phyloP scores from a whole-genome alignment of 352 stramenopile genomes.

The Globisporangium barbulae region DNA sequence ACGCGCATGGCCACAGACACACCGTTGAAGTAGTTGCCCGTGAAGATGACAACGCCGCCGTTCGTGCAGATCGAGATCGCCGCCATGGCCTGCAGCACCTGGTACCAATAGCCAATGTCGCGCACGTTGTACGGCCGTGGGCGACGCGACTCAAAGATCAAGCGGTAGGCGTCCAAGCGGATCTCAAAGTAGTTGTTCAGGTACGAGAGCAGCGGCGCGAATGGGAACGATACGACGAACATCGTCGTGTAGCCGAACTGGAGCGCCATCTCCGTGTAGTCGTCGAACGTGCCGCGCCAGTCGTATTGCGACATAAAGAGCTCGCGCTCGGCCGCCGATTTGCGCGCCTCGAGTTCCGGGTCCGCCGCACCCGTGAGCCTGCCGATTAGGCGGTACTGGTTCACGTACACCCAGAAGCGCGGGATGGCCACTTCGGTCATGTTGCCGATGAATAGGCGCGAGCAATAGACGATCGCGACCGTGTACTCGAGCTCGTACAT shows the following conservation, averaged over 20 bases:
- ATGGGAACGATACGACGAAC: slow-evolving; percentile 92
- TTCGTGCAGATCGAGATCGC: slow-evolving; percentile 93
- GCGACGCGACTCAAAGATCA: slow-evolving; percentile 78
- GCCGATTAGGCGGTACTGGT: slow-evolving; percentile 59
- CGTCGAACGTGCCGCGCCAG: slow-evolving; percentile 86
- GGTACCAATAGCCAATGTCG: slow-evolving; percentile 92
- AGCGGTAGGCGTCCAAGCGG: slow-evolving; percentile 84
- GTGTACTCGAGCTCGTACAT: slow-evolving; percentile 89
- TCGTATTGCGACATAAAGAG: slow-evolving; percentile 82
- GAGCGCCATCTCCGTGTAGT: slow-evolving; percentile 93
- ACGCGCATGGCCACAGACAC: slow-evolving; percentile 48
- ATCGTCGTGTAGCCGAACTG: slow-evolving; percentile 88
- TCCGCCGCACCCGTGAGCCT: slow-evolving; percentile 37
- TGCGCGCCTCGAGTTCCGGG: slow-evolving; percentile 12
- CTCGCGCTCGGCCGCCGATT: slow-evolving; percentile 61
- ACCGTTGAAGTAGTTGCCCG: slow-evolving; percentile 73
- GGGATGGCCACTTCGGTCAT: slow-evolving; percentile 74
- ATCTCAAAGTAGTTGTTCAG: slow-evolving; percentile 94
- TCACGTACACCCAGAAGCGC: slow-evolving; percentile 70
- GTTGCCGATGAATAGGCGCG: slow-evolving; percentile 80
- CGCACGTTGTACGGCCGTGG: slow-evolving; percentile 77
- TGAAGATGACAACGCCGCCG: slow-evolving; percentile 91
- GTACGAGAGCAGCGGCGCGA: slow-evolving; percentile 90
- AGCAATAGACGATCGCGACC: slow-evolving; percentile 91
- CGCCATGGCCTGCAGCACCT: slow-evolving; percentile 86